phyloP scores from a whole-genome alignment of 177 flowering plant species.

The Vitis hybrid region DNA sequence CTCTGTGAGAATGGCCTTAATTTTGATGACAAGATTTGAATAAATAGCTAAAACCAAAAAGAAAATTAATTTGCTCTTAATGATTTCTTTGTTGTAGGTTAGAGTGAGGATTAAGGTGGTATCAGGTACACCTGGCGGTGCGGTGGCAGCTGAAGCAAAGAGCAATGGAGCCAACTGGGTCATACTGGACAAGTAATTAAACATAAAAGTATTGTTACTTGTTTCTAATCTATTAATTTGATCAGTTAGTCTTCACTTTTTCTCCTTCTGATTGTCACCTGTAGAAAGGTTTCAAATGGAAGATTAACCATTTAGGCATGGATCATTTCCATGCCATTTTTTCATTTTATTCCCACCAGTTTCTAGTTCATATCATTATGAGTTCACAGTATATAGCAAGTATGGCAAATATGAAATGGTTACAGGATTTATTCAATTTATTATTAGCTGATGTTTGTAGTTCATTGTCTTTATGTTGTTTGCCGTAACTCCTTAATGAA shows the following conservation, averaged over 20 bases:
- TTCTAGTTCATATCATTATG: no score
- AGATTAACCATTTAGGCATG: background rate
- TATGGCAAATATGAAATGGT: background rate
- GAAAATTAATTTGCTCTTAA: background rate
- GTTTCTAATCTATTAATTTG: conserved; percentile 23
- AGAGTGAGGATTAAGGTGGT: conserved; percentile 79
- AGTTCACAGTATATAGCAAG: no score
- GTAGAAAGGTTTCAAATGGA: background rate
- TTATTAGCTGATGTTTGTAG: background rate
- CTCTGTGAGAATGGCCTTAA: no score
- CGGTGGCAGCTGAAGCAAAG: conserved; percentile 74
- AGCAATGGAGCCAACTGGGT: conserved; percentile 83
- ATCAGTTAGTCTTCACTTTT: background rate
- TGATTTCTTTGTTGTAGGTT: conserved; percentile 47
- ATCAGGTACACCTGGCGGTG: conserved; percentile 45
- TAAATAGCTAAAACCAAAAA: no score
- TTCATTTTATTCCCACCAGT: no score
- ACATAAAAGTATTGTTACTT: conserved; percentile 49
- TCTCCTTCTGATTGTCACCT: background rate
- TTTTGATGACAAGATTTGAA: no score
- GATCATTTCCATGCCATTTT: no score
- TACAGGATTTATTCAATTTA: background rate
- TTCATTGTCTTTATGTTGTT: background rate
- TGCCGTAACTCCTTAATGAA: background rate
- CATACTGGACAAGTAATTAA: conserved; percentile 89